phyloP scores from a whole-genome alignment of 2,329 filamentous ascomycete species.

The Fusarium multiceps region DNA sequence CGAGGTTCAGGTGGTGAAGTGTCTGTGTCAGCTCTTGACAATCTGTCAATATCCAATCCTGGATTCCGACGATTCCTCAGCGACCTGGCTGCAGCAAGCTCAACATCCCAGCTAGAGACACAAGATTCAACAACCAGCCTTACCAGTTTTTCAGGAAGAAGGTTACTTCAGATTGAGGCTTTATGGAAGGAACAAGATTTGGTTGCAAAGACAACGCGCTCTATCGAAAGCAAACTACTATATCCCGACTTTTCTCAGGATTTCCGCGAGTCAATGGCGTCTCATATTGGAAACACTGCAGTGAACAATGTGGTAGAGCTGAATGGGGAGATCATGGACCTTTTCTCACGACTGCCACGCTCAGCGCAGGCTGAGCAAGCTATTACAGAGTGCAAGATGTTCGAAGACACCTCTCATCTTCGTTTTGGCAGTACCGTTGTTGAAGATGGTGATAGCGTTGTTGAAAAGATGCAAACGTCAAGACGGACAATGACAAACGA shows the following conservation, averaged over 20 bases:
- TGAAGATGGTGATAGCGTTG: not conserved
- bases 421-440: not conserved
- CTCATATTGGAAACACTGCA: conserved; percentile 43
- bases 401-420: conserved; percentile 2
- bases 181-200: conserved; percentile 49
- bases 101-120: conserved; percentile 14
- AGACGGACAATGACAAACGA: not conserved
- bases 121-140: not conserved
- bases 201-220: conserved; percentile 45
- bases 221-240: conserved; percentile 52
- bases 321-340: conserved; percentile 34
- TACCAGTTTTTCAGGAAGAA: conserved; percentile 36
- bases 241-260: conserved; percentile 44
- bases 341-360: conserved; percentile 16
- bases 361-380: conserved; percentile 7
- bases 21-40: conserved; percentile 35
- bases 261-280: conserved; percentile 49
- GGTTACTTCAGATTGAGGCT: conserved; percentile 51
- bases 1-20: conserved; percentile 1
- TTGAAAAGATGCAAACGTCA: not conserved
- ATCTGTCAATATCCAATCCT: conserved; percentile 43
- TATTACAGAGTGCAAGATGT: conserved; percentile 24
- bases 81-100: conserved; percentile 30
- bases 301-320: conserved; percentile 38
- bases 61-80: conserved; percentile 42